A percentile compares a stretch with the other conserved stretches of the same genome.
These are phyloP conservation scores for Fusarium citri DNA, from an alignment of 2,329 filamentous ascomycete species.

Conservation along the genomic window DNA sequence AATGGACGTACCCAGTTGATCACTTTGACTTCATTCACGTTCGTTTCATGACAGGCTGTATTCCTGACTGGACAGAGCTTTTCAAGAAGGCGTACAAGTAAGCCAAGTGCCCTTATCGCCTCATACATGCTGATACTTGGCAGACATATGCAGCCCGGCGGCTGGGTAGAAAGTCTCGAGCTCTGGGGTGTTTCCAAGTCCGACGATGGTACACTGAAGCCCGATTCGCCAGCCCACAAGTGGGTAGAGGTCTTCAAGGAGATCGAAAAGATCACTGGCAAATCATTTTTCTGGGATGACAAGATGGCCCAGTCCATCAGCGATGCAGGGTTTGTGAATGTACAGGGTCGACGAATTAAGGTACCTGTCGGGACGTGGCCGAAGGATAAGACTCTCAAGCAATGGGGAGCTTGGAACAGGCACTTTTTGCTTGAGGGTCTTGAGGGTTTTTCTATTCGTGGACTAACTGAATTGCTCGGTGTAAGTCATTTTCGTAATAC, in stretches of 20 bases:
- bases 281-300: slow-evolving; percentile 26
- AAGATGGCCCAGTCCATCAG: slow-evolving; percentile 2
- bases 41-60: slow-evolving; percentile 64
- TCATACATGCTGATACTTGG: slow-evolving; percentile 47
- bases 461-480: slow-evolving; percentile 17
- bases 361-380: slow-evolving; percentile 25
- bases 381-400: slow-evolving; percentile 27
- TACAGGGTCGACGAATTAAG: slow-evolving; percentile 17
- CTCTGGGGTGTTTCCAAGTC: slow-evolving; percentile 33
- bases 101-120: slow-evolving; percentile 44
- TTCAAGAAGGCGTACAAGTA: slow-evolving; percentile 60
- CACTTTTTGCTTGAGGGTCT: slow-evolving; percentile 22
- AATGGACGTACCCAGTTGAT: slow-evolving; percentile 59
- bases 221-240: slow-evolving; percentile 8
- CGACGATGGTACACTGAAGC: slow-evolving; percentile 43
- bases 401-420: slow-evolving; percentile 33
- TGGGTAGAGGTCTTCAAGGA: slow-evolving; percentile 27
- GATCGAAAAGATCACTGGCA: slow-evolving; percentile 16
- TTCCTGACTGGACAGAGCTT: slow-evolving; percentile 64
- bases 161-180: slow-evolving; percentile 39
- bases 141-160: slow-evolving; percentile 32
- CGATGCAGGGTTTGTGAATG: slow-evolving; percentile 8
- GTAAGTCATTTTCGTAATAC: not conserved
- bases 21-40: slow-evolving; percentile 70
- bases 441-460: slow-evolving; percentile 28